A percentile compares a stretch with the other conserved stretches of the same genome.
Conservation (phyloP, 305 asterid genomes). For the Euphrasia arctica region DNA sequence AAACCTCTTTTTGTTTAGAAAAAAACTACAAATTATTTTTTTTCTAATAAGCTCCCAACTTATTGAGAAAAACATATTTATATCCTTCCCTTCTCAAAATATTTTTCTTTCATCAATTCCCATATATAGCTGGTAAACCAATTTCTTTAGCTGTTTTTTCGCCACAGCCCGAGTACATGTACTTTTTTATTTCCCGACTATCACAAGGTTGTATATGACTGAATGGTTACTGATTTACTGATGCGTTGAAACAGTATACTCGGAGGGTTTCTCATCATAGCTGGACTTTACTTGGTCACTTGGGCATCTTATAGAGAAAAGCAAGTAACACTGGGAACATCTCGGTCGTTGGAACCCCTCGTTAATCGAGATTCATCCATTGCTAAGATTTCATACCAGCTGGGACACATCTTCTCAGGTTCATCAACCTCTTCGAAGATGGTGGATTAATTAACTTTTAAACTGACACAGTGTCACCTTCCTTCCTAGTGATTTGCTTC, state of each 20-base stretch:
- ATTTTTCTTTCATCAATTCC: too few relatives aligned
- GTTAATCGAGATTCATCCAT: conserved; percentile 37
- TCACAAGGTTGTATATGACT: conserved; percentile 4
- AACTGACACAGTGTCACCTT: background rate
- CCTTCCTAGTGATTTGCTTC: conserved; percentile 10
- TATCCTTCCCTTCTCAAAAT: too few relatives aligned
- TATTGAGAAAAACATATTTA: too few relatives aligned
- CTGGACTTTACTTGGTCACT: conserved; percentile 90
- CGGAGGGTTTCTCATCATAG: conserved; percentile 79
- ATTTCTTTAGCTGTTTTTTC: too few relatives aligned
- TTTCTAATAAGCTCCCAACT: too few relatives aligned
- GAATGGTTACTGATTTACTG: conserved; percentile 7
- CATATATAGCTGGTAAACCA: too few relatives aligned
- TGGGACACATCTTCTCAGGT: conserved; percentile 55
- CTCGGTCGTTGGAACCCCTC: conserved; percentile 50
- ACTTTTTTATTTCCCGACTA: background rate
- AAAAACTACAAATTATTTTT: too few relatives aligned
- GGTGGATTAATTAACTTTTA: conserved; percentile 45
- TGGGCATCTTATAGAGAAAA: conserved; percentile 81
- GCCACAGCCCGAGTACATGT: background rate
- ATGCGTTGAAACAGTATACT: conserved; percentile 52
- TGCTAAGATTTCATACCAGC: conserved; percentile 48
- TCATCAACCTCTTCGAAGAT: conserved; percentile 55
- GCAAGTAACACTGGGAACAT: conserved; percentile 34
- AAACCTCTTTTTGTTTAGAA: too few relatives aligned